These are phyloP conservation scores for Hymenotorrendiella dingleyae DNA, from an alignment of 2,329 filamentous ascomycete genomes.

Conservation along the genomic window DNA sequence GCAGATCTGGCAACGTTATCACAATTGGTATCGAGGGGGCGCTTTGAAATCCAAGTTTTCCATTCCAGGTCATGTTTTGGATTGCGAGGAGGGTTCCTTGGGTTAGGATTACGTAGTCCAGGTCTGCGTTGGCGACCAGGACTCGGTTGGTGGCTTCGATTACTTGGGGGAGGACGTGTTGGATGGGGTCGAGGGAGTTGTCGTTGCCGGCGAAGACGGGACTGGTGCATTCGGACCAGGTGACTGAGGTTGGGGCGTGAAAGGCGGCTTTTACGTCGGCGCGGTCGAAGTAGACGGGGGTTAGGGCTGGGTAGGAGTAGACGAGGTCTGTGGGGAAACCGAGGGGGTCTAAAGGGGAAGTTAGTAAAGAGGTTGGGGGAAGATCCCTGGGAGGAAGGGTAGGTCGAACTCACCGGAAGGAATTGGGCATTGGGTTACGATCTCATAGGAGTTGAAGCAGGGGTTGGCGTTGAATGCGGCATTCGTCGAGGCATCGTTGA, in stretches of 20 bases:
- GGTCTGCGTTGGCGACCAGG: conserved; percentile 42
- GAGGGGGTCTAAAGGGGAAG: conserved; percentile 26
- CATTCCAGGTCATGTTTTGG: conserved; percentile 50
- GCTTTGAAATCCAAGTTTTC: conserved; percentile 39
- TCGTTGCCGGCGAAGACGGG: conserved; percentile 39
- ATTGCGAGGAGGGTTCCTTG: conserved; percentile 47
- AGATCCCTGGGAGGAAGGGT: too few species aligned
- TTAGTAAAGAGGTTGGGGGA: neutral
- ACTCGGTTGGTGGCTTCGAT: conserved; percentile 47
- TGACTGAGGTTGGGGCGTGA: conserved; percentile 37
- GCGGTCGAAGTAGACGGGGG: conserved; percentile 44
- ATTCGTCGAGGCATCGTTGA: conserved; percentile 25
- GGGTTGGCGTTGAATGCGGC: conserved; percentile 39
- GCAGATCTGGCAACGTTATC: conserved; percentile 19
- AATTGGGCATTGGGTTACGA: conserved; percentile 39
- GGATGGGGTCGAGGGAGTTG: conserved; percentile 33
- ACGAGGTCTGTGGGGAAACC: conserved; percentile 30
- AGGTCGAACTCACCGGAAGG: conserved; percentile 12
- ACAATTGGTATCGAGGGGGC: conserved; percentile 31
- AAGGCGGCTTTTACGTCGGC: conserved; percentile 44
- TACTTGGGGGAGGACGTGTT: conserved; percentile 38
- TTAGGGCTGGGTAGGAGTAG: conserved; percentile 34
- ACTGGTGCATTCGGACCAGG: conserved; percentile 37
- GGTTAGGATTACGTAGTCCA: conserved; percentile 43
- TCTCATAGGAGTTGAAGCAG: conserved; percentile 46